Percentiles rank a stretch among this genome's conserved stretches.
phyloP scores from a whole-genome alignment of 257 asterid species.

The Paraleonurus japonicus region DNA sequence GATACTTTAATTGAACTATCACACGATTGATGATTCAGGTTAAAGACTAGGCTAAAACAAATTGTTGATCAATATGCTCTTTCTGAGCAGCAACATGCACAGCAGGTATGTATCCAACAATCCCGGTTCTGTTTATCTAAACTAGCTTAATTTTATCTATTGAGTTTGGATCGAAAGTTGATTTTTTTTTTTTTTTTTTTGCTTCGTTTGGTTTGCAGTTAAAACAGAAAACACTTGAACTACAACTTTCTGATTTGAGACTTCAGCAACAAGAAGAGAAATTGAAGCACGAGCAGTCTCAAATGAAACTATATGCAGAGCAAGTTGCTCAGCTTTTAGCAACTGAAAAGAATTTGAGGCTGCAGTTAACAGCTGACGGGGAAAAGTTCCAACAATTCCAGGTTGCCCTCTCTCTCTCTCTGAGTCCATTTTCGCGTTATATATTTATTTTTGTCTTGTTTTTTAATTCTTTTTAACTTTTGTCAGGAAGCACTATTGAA shows the following conservation, averaged over 20 bases:
- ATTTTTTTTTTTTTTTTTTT: too few species aligned
- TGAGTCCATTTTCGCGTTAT: neutral
- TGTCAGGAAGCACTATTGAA: constrained; percentile 92
- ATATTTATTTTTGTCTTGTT: neutral
- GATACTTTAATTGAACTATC: neutral
- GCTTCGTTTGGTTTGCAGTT: constrained; percentile 60
- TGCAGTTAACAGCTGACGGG: constrained; percentile 91
- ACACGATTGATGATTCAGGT: constrained; percentile 44
- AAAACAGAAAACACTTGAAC: constrained; percentile 89
- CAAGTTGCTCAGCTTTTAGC: constrained; percentile 81
- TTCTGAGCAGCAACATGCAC: constrained; percentile 83
- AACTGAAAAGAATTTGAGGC: constrained; percentile 93
- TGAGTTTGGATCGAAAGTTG: constrained; percentile 18
- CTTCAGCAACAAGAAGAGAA: constrained; percentile 88
- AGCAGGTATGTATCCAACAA: constrained; percentile 50
- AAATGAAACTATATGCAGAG: constrained; percentile 88
- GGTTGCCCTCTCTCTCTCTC: constrained; percentile 36
- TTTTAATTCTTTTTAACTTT: neutral
- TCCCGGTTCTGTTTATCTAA: constrained; percentile 18
- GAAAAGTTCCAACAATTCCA: constrained; percentile 98
- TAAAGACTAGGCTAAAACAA: constrained; percentile 77
- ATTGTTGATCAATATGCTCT: constrained; percentile 81
- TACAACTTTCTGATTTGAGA: constrained; percentile 87
- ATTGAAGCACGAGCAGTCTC: constrained; percentile 77
- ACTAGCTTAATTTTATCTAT: too few species aligned